phyloP scores from a whole-genome alignment of 2,329 filamentous ascomycete genomes.

The Rutstroemia sp. region DNA sequence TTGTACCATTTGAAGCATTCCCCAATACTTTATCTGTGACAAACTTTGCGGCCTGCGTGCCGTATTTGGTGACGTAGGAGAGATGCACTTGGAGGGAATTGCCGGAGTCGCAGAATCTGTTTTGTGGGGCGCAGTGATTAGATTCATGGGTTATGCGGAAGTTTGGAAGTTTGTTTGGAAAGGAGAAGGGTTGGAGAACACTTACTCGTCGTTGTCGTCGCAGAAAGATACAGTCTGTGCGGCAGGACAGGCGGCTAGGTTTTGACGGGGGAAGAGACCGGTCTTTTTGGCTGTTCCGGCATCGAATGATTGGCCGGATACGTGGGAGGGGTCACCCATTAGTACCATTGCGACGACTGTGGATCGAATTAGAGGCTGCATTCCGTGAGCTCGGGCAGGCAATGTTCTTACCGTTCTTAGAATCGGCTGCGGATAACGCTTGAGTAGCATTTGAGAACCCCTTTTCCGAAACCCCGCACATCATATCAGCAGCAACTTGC shows the following conservation, averaged over 20 bases:
- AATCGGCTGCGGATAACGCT: conserved; percentile 9
- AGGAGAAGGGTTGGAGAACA: not conserved
- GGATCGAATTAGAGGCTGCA: conserved; percentile 12
- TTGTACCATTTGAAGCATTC: too few relatives aligned
- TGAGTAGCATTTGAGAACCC: not conserved
- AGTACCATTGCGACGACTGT: conserved; percentile 28
- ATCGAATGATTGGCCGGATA: conserved; percentile 25
- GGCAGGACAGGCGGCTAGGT: conserved; percentile 3
- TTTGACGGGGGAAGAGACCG: conserved; percentile 23
- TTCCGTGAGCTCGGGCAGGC: too few relatives aligned
- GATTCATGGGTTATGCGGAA: not conserved
- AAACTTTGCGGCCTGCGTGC: conserved; percentile 2
- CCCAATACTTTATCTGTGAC: not conserved
- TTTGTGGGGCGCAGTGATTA: not conserved
- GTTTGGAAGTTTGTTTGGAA: not conserved
- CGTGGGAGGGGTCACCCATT: conserved; percentile 32
- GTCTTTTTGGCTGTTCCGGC: conserved; percentile 24
- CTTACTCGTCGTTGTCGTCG: not conserved
- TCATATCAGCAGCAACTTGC: conserved; percentile 26
- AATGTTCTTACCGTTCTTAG: not conserved
- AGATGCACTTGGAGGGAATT: not conserved
- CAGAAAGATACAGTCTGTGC: not conserved
- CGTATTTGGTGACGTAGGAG: not conserved
- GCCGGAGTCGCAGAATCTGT: conserved; percentile 3
- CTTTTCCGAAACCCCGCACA: conserved; percentile 16